Percentiles rank a stretch among this genome's conserved stretches.
Evolutionary conservation across 2,329 filamentous ascomycete species (phyloP).

Genomic region (Thielaviopsis musarum): DNA sequence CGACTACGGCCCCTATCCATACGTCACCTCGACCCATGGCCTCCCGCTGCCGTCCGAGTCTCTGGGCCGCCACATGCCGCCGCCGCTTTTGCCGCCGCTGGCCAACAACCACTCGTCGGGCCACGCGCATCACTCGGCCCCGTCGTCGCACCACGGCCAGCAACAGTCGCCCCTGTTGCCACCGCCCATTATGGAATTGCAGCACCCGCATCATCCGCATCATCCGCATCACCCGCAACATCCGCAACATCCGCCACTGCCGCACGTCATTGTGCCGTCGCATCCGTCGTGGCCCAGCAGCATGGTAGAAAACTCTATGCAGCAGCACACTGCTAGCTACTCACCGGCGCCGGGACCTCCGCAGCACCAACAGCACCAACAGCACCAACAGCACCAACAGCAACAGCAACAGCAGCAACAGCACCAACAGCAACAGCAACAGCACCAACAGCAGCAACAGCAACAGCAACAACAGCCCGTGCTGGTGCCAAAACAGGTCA

Average conservation of each 20-base stretch:
- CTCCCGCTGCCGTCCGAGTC: conserved; percentile 29
- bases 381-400: too few relatives aligned
- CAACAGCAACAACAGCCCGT: background rate
- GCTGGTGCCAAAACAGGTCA: conserved; percentile 1
- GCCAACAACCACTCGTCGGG: background rate
- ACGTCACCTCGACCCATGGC: background rate
- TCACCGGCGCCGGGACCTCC: background rate
- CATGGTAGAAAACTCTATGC: conserved; percentile 31
- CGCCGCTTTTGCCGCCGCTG: conserved; percentile 23
- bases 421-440: background rate
- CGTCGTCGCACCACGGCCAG: conserved; percentile 25
- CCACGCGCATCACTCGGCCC: background rate
- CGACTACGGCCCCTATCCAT: conserved; percentile 3
- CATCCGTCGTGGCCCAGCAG: conserved; percentile 64
- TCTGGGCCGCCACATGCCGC: conserved; percentile 32
- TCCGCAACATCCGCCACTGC: conserved; percentile 30
- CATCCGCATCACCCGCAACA: conserved; percentile 14
- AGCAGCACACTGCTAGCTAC: background rate
- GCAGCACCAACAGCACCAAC: background rate
- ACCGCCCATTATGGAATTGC: background rate
- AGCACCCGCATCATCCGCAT: conserved; percentile 17
- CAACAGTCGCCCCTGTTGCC: conserved; percentile 25
- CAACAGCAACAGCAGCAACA: background rate
- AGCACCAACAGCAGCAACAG: background rate
- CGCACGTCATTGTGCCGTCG: conserved; percentile 55